A percentile compares a stretch with the other conserved stretches of the same genome.
These are phyloP conservation scores for Monilinia fructigena DNA, from an alignment of 2,329 filamentous ascomycete genomes.

Conservation along the genomic window DNA sequence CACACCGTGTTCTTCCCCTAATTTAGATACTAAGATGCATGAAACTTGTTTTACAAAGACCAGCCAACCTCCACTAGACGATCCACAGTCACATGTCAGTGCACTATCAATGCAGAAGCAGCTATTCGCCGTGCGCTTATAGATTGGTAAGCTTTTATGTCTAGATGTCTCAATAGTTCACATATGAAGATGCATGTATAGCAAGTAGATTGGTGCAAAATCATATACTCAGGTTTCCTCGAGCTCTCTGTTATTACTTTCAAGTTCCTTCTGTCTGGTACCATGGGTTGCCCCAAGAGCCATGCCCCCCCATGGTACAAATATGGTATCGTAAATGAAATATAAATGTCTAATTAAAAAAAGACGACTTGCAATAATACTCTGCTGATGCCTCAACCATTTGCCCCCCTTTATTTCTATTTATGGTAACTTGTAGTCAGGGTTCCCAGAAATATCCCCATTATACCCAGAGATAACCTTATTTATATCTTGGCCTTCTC, in stretches of 20 bases:
- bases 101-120: background rate
- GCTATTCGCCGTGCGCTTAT: background rate
- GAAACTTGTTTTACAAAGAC: conserved; percentile 15
- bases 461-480: background rate
- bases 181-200: background rate
- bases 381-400: background rate
- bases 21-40: background rate
- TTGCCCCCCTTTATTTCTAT: background rate
- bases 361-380: background rate
- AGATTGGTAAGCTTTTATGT: background rate
- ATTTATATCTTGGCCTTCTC: conserved; percentile 24
- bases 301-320: background rate
- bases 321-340: conserved; percentile 1
- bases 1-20: background rate
- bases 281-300: background rate
- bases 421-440: background rate
- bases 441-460: background rate
- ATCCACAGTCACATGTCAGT: conserved; percentile 21
- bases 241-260: background rate
- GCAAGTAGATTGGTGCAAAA: too few species aligned
- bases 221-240: too few species aligned
- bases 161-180: background rate
- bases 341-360: conserved; percentile 8
- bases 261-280: background rate
- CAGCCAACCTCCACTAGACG: conserved; percentile 13